Conservation (phyloP, 768 basidiomycete species). For the Leccinum incarnatum region DNA sequence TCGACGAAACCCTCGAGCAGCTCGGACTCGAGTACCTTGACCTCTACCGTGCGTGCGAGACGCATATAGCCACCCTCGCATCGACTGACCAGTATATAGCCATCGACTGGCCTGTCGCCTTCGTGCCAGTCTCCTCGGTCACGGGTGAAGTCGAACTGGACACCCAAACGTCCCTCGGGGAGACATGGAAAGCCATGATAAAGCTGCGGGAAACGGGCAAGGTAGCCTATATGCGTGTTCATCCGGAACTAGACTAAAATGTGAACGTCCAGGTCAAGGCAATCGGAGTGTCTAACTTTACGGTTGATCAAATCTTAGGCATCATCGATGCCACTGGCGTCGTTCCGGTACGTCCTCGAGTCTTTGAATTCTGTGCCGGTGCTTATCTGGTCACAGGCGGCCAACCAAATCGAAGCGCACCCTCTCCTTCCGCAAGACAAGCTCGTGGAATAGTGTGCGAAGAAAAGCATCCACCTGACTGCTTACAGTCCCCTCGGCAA, state of each 20-base stretch:
- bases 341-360: conserved; percentile 51
- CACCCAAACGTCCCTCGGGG: conserved; percentile 55
- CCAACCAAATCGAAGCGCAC: conserved; percentile 84
- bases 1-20: conserved; percentile 72
- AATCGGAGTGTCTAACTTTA: conserved; percentile 85
- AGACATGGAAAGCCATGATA: conserved; percentile 83
- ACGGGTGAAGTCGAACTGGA: conserved; percentile 55
- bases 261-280: conserved; percentile 48
- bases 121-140: conserved; percentile 50
- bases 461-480: conserved; percentile 68
- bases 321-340: conserved; percentile 70
- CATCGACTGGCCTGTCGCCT: conserved; percentile 79
- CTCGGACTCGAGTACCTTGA: conserved; percentile 78
- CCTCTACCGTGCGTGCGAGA: conserved; percentile 58
- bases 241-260: neutral
- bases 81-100: conserved; percentile 38
- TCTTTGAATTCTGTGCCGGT: neutral
- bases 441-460: conserved; percentile 64
- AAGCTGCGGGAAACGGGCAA: conserved; percentile 65
- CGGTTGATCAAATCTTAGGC: conserved; percentile 57
- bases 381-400: conserved; percentile 37
- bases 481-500: conserved; percentile 78
- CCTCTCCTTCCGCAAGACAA: conserved; percentile 76
- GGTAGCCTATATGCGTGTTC: conserved; percentile 34
- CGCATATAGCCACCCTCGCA: conserved; percentile 2